Evolutionary conservation across 495 filamentous ascomycete species (phyloP), one percentile per base, ranked within the genome.

Genomic region (Apodospora peruviana): DNA sequence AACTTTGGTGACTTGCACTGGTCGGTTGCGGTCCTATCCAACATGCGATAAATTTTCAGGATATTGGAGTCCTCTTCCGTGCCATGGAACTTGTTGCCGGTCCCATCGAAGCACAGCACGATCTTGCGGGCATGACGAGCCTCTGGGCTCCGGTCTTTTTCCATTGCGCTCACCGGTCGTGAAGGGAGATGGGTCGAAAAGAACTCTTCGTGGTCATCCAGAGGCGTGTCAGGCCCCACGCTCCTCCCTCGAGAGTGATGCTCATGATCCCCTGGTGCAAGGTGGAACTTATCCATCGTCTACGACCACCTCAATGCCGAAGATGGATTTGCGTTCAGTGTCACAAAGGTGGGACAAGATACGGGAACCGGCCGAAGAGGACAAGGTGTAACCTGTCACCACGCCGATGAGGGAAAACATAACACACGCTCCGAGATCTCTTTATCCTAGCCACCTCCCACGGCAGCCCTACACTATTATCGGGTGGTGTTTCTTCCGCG

Each of bases 61-160:
- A 95, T 90, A 63, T 93, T 94, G 60, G 87, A 93, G 59, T 94
- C 87, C 8, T 81, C 81, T 41, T 86, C 82, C 58, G 88, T 86
- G 9, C 90, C 87, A 23, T 75, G 74, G 59, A 93, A 94, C 55
- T 90, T 88, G 58, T 95, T 93, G 2, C 89, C 89, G 0, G 90
- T 95, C 20, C 90, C 90, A 61, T 95, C 90, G 49, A 95, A 95
- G 57, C 89, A 94, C 3, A 95, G 71, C 16, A 95, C 81, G 40
- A 94, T 66, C 52, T 76, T 76, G 10, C 61, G 64, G 3, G 69
- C 60, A 23, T 52, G 55, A 8, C 44, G 52, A 17, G 46, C 51
- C 4, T 35, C 25, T 9, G 21, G 19, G 20, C 21, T n/a, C 19
- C 21, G 20, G 17, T 45, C 47, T 21, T 43, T 40, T 2, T 55